A percentile compares a stretch with the other conserved stretches of the same genome.
These are phyloP conservation scores for Cladosporium sp. DNA, from an alignment of 2,329 filamentous ascomycete species.

Conservation along the genomic window DNA sequence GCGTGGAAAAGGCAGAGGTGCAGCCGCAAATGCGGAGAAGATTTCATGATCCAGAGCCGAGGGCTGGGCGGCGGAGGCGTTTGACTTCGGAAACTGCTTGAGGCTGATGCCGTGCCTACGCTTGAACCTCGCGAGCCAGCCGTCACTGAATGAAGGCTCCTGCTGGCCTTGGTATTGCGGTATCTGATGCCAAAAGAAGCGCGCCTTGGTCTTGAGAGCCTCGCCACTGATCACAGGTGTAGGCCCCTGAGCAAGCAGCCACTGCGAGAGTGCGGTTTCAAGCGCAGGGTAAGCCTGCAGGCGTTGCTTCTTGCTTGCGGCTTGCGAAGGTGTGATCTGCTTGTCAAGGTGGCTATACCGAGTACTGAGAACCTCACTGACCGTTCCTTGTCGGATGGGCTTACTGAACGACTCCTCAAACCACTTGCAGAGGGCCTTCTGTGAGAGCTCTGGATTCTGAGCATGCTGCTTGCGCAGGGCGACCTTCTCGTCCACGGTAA, in stretches of 20 bases:
- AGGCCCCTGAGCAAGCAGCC: background rate
- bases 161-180: background rate
- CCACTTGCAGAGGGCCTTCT: background rate
- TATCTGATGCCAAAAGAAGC: background rate
- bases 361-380: background rate
- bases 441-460: background rate
- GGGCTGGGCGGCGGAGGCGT: background rate
- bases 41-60: background rate
- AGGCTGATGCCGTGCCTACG: background rate
- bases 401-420: background rate
- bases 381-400: background rate
- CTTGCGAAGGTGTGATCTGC: background rate
- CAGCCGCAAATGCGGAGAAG: background rate
- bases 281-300: background rate
- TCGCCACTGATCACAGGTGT: background rate
- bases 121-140: background rate
- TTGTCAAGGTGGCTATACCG: background rate
- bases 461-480: background rate
- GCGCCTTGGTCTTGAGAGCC: background rate
- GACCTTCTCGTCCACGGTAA: background rate
- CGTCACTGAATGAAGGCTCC: background rate
- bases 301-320: background rate
- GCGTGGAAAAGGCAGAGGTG: slow-evolving; percentile 2
- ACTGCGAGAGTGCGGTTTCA: background rate
- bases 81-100: background rate